Evolutionary conservation across 106 monocot species (phyloP).

Genomic region (Dendrobium catenatum): DNA sequence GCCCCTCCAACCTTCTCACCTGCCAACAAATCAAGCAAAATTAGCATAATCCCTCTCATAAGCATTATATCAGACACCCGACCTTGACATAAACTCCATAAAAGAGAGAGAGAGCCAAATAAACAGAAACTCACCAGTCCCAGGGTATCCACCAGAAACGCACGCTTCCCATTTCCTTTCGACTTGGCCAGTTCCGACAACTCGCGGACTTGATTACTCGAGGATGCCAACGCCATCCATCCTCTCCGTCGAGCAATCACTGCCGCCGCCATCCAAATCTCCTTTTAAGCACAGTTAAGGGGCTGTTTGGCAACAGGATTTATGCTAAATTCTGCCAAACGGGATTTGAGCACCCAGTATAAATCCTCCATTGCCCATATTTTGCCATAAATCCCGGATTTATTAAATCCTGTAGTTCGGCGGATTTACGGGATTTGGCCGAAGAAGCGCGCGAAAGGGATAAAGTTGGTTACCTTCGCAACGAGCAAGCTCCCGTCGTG

Average conservation of each 20-base stretch:
- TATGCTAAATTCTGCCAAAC: too few relatives aligned
- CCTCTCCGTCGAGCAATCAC: too few relatives aligned
- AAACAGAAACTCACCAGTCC: slow-evolving; percentile 25
- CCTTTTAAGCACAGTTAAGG: background rate
- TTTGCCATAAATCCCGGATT: too few relatives aligned
- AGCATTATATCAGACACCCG: background rate
- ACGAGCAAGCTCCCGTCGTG: too few relatives aligned
- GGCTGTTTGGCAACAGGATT: background rate
- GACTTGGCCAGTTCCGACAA: slow-evolving; percentile 32
- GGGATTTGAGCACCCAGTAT: too few relatives aligned
- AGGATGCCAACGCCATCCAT: background rate
- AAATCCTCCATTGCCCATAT: too few relatives aligned
- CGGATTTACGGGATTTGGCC: too few relatives aligned
- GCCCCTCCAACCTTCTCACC: slow-evolving; percentile 61
- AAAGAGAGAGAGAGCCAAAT: background rate
- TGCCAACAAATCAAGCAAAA: slow-evolving; percentile 9
- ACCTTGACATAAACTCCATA: background rate
- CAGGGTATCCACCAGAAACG: slow-evolving; percentile 64
- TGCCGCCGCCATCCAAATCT: background rate
- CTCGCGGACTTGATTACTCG: slow-evolving; percentile 14
- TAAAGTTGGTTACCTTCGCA: too few relatives aligned
- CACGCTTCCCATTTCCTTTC: slow-evolving; percentile 26
- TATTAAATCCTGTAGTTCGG: too few relatives aligned
- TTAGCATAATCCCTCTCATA: background rate
- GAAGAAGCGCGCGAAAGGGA: too few relatives aligned